Percentiles rank a stretch among this genome's conserved stretches.
Evolutionary conservation across 73 alveolate genomes (phyloP).

Genomic region (Paramecium biaurelia): DNA sequence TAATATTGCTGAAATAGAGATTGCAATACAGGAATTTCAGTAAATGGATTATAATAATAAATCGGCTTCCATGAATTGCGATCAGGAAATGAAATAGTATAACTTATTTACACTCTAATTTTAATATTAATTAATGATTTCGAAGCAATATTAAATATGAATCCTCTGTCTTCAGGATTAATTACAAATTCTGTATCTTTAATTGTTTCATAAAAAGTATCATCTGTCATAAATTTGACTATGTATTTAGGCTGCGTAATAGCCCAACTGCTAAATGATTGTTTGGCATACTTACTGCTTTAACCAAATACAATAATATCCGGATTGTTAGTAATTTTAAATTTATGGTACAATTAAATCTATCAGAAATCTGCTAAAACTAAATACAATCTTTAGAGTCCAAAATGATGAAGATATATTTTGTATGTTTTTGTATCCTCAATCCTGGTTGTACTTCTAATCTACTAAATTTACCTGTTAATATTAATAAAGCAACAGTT

Average conservation of each 20-base stretch:
- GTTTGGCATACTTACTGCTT: not conserved
- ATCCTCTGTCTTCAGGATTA: slow-evolving; percentile 47
- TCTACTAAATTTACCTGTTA: not conserved
- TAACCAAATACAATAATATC: not conserved
- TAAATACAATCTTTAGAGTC: not conserved
- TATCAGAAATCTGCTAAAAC: not conserved
- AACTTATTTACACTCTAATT: not conserved
- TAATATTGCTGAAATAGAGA: not conserved
- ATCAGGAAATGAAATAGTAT: not conserved
- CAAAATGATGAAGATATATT: not conserved
- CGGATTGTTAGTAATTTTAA: not conserved
- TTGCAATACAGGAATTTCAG: not conserved
- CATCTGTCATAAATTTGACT: not conserved
- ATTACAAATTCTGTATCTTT: not conserved
- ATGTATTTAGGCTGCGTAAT: not conserved
- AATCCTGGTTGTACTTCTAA: not conserved
- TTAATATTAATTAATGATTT: not conserved
- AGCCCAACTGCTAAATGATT: not conserved
- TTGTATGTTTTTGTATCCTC: not conserved
- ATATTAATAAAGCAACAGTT: not conserved
- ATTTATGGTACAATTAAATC: slow-evolving; percentile 8
- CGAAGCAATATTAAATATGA: not conserved
- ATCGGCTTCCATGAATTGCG: not conserved
- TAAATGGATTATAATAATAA: slow-evolving; percentile 11
- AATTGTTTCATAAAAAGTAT: not conserved